These are phyloP conservation scores for Flaveria floridana DNA, from an alignment of 140 eudicot species.

Conservation along the genomic window DNA sequence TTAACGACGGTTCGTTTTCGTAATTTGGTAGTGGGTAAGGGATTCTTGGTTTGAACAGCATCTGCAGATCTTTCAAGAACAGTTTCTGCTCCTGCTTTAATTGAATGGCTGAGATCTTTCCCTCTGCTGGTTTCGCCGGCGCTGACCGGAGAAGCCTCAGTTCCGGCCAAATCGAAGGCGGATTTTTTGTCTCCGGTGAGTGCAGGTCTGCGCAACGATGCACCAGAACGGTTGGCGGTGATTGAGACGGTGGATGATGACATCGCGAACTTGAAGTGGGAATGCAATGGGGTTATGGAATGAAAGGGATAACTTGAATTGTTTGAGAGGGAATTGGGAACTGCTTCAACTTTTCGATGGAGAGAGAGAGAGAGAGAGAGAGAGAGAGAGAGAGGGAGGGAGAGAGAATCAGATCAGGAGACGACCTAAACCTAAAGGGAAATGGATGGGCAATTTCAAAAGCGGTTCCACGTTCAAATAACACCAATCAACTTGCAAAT, in stretches of 20 bases:
- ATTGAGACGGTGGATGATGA: constrained; percentile 80
- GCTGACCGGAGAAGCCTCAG: constrained; percentile 20
- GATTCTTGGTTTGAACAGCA: constrained; percentile 26
- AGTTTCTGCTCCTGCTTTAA: constrained; percentile 31
- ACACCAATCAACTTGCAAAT: background rate
- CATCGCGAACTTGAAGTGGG: constrained; percentile 33
- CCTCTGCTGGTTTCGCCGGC: constrained; percentile 20
- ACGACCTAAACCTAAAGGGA: background rate
- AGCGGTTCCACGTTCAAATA: background rate
- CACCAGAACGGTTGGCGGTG: constrained; percentile 57
- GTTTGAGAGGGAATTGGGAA: background rate
- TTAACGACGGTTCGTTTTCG: constrained; percentile 35
- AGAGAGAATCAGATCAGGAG: no score
- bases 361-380: background rate
- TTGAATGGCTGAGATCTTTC: background rate
- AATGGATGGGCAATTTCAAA: background rate
- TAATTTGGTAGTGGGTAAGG: constrained; percentile 32
- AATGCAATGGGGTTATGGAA: background rate
- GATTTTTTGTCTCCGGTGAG: constrained; percentile 42
- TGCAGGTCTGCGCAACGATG: constrained; percentile 55
- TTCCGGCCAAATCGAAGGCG: constrained; percentile 41
- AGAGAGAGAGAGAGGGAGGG: no score
- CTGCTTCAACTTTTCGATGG: background rate
- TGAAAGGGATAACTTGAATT: background rate
- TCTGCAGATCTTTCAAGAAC: constrained; percentile 51